Percentiles rank a stretch among this genome's conserved stretches.
These are phyloP conservation scores for Globisporangium camurandrum DNA, from an alignment of 352 stramenopile species.

Conservation along the genomic window DNA sequence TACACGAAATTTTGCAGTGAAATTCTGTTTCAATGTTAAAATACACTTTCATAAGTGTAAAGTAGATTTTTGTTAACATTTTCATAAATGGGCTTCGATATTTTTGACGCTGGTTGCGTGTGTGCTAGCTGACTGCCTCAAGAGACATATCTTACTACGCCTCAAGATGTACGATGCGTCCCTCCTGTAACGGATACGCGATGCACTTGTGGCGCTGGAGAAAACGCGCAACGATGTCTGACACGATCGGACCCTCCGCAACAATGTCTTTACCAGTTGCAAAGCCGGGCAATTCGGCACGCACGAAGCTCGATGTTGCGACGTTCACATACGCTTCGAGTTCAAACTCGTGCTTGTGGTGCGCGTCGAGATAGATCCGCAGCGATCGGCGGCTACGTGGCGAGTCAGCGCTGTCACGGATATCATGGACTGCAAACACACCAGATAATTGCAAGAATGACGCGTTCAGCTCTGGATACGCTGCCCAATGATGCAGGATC, in stretches of 20 bases:
- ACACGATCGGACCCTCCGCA: neutral
- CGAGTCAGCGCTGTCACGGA: neutral
- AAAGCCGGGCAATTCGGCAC: slow-evolving; percentile 1
- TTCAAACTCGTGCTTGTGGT: neutral
- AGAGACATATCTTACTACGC: too few relatives aligned
- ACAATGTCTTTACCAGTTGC: neutral
- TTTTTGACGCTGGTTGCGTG: too few relatives aligned
- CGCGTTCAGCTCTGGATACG: slow-evolving; percentile 2
- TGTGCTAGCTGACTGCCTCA: too few relatives aligned
- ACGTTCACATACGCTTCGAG: neutral
- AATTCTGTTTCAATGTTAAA: too few relatives aligned
- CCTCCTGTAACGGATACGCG: slow-evolving; percentile 5
- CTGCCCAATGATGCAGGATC: neutral
- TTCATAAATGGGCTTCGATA: too few relatives aligned
- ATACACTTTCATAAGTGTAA: too few relatives aligned
- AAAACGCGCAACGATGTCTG: slow-evolving; percentile 5
- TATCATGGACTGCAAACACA: slow-evolving; percentile 1
- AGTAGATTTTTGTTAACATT: too few relatives aligned
- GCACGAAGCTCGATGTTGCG: neutral
- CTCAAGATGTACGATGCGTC: slow-evolving; percentile 2
- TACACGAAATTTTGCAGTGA: too few relatives aligned
- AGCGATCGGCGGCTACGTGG: too few relatives aligned
- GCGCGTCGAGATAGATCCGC: slow-evolving; percentile 1
- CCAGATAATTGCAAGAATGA: slow-evolving; percentile 5
- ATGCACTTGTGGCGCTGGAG: slow-evolving; percentile 1